Base-by-base conservation (phyloP, 768 basidiomycete species). In the Piloderma croceum region DNA sequence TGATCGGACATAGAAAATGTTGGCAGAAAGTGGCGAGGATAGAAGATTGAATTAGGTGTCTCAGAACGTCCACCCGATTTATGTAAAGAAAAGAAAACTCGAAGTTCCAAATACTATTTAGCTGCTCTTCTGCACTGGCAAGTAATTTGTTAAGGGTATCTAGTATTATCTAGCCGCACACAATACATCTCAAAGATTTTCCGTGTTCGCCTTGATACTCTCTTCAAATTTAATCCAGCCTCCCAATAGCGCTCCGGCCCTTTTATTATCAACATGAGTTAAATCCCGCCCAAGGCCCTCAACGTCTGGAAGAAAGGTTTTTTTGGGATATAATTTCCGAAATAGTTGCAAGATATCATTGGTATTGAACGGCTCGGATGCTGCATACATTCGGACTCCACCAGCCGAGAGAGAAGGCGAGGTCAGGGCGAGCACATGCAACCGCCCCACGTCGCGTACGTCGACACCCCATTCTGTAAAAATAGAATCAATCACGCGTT, bases 391-490 rank as follows among this genome's bases (percentile, higher is more conserved):
- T 9, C 27, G 27, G 27, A 9, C 9, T 9, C 27, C 27, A 29
- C 10, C 10, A 15, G 27, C 27, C 10, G 9, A 9, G 27, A 15
- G 9, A 9, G 27, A 29, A 9, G 11, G 53, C 31, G 44, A 20
- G 36, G 41, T 33, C 7, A 21, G 43, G 13, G 40, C 50, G 20
- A 17, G 4, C 33, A n/a, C 17, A 47, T 49, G 35, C 44, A 20
- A 33, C 42, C 47, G 24, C n/a, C 46, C 46, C n/a, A 31, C 38
- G 21, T 50, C 46, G 15, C 64, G 62, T 18, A 63, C 65, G 32
- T 68, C 65, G 39, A 58, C 59, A 39, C 57, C 38, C 27, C 27
- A 29, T 15, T 29, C 27, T 29, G 15, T 15, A 29, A 9, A 29
- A 9, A 29, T 29, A 15, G 10, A 15, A n/a, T n/a, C n/a, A n/a